Evolutionary conservation across 805 yeast genomes (phyloP), one percentile per base, ranked within the genome.

Genomic region (Saccharomycopsis sp.): DNA sequence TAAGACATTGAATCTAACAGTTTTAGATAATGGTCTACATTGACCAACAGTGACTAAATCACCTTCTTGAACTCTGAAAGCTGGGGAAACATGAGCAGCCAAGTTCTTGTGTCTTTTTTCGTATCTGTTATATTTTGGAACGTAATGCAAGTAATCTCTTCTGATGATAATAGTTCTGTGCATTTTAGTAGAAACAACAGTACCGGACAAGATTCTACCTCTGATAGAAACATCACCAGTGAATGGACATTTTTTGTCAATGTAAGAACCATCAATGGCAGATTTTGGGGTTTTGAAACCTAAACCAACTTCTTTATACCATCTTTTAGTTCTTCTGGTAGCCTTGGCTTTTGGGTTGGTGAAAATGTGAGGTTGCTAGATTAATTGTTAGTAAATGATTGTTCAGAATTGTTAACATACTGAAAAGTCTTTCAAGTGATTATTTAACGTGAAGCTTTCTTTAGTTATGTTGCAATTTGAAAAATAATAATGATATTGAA

Each of bases 51-150:
- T 88, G 63, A 92, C 98, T 56, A 82, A 75, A 67, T 92, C 99
- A 79, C 98, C 99, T 69, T 88, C 97, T 69, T 74, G 74, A 61
- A 89, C 96, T 76, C 99, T 94, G 97, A 92, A 92, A 72, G 97
- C 97, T 74, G 99, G 99, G 56, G 97, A 89, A 63, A 92, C 85
- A 77, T 92, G 99, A 62, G 96, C 99, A 69, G 99, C 94, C 53
- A 92, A 79, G 82, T 92, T 92, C 92, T 92, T 92, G 85, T 92
- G 99, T 79, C 99, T 87, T 85, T 92, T 92, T 79, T 92, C 99
- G 85, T 87, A 92, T 84, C 99, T 88, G 95, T 89, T 92, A 79
- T 92, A 92, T 82, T 92, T 92, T 72, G 97, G 95, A 70, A 92
- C 84, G 77, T 86, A 92, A 78, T 92, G 99, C 69, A 92, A 85